Base-by-base conservation (phyloP, 1,284 basidiomycete species). In the Cutaneotrichosporon sp. region DNA sequence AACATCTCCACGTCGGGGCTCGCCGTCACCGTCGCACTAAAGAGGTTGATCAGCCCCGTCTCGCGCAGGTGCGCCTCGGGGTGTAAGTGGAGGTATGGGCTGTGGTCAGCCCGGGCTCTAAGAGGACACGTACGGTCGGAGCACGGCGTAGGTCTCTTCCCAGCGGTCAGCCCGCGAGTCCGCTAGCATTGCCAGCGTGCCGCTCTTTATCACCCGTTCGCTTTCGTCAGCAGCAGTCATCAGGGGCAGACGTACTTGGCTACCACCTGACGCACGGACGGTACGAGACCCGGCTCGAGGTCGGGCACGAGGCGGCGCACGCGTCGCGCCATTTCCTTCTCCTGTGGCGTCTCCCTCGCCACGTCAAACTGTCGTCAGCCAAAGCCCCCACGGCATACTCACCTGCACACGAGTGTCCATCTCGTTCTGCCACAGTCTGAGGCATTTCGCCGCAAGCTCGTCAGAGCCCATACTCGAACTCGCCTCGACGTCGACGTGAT, bases 31-130 rank as follows among this genome's bases (percentile, higher is more conserved):
- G 88, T 88, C 41, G 92, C 88, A 33, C 86, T 86, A 21, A 79
- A 81, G 44, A 97, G 80, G 69, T 89, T 90, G 68, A 97, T 85
- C 49, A 96, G 80, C 35, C 85, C 84, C 8, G 85, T 77, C 73
- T 96, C 91, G 15, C 87, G 70, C 72, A 96, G 90, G 59, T 84
- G 84, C 8, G 84, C 85, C 59, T 84, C 83, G 26, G 82, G 79
- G 76, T 93, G 96, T 52, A 97, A 80, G 66, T 91, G 85, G 4
- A 97, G 80, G 73, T 94, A 93, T 0, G 94, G 94, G 66, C 90
- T 89, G 61, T 26, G 22, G 26, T 38, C 15, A 49, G 34, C 41
- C 12, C 20, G 17, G n/a, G 33, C 13, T 30, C 13, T 37, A 17
- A 17, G 8, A 17, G 36, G 8, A 7, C 15, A 63, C 77, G 60